A percentile compares a stretch with the other conserved stretches of the same genome.
Conservation (phyloP, 2,329 filamentous ascomycete genomes). For the Colletotrichum musicola region DNA sequence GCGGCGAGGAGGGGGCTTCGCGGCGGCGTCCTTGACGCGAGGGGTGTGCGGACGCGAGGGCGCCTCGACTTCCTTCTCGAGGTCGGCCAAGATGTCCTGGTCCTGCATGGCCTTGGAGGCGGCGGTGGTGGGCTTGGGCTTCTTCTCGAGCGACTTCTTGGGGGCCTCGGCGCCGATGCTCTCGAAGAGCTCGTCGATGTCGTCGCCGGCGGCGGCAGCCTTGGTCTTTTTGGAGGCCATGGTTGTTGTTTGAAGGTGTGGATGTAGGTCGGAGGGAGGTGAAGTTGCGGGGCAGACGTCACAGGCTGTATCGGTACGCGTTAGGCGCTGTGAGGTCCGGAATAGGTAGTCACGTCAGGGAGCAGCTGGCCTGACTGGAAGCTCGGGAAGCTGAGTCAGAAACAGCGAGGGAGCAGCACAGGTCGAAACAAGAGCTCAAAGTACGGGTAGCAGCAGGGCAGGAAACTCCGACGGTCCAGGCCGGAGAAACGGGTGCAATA, state of each 20-base stretch:
- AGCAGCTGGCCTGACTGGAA: constrained; percentile 7
- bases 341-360: background rate
- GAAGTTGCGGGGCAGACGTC: constrained; percentile 33
- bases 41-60: constrained; percentile 87
- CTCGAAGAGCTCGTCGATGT: constrained; percentile 75
- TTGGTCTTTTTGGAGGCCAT: constrained; percentile 75
- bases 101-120: constrained; percentile 64
- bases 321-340: background rate
- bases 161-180: constrained; percentile 67
- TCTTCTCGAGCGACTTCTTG: constrained; percentile 61
- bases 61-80: constrained; percentile 74
- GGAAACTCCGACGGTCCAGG: constrained; percentile 6
- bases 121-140: constrained; percentile 61
- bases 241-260: constrained; percentile 23
- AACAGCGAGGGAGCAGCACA: constrained; percentile 1
- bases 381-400: constrained; percentile 35
- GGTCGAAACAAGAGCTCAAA: constrained; percentile 18
- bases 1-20: constrained; percentile 61
- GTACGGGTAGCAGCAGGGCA: background rate
- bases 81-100: constrained; percentile 87
- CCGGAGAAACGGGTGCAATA: background rate
- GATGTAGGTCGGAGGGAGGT: constrained; percentile 19
- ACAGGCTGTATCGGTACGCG: constrained; percentile 3
- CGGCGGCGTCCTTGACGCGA: constrained; percentile 69
- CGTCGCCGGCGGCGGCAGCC: constrained; percentile 68